Conservation (phyloP, 225 moss, liverwort and hornwort genomes). For the Pleurozium schreberi region DNA sequence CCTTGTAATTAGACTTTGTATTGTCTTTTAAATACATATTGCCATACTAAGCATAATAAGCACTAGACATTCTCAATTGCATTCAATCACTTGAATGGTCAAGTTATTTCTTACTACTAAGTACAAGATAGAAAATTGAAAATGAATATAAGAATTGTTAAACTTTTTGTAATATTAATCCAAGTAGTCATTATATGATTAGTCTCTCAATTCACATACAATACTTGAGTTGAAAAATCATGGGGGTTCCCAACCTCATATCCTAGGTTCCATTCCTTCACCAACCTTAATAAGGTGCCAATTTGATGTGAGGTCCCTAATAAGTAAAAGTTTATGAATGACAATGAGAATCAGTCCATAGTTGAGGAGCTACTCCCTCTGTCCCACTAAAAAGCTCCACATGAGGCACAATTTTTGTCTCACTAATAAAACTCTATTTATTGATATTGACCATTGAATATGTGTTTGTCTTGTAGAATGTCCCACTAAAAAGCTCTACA, state of each 20-base stretch:
- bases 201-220: neutral
- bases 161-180: neutral
- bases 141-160: neutral
- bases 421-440: too few relatives aligned
- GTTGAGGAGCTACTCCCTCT: rapidly evolving
- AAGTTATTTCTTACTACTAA: neutral
- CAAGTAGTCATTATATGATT: neutral
- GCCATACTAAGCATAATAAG: neutral
- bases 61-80: neutral
- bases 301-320: neutral
- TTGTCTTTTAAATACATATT: neutral
- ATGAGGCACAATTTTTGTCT: too few relatives aligned
- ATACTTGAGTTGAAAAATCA: neutral
- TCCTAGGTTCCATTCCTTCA: rapidly evolving
- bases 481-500: too few relatives aligned
- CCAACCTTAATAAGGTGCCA: neutral
- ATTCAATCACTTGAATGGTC: neutral
- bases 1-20: neutral
- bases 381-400: too few relatives aligned
- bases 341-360: neutral
- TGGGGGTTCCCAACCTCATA: neutral
- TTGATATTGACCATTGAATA: too few relatives aligned
- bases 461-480: too few relatives aligned
- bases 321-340: neutral
- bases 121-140: neutral